phyloP scores from a whole-genome alignment of 257 asterid genomes.

The Solanum lycopersicoides region DNA sequence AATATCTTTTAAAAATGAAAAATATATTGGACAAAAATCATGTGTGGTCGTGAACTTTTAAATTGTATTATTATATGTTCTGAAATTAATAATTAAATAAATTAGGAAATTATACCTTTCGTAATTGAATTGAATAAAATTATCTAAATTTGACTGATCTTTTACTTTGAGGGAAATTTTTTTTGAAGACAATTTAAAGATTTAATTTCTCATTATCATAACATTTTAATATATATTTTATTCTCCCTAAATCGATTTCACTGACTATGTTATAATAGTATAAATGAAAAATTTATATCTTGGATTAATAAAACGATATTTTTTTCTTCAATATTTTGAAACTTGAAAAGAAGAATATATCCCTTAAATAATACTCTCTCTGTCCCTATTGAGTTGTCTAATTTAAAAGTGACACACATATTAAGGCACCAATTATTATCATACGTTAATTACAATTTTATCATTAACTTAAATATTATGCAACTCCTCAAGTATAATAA shows the following conservation, averaged over 20 bases:
- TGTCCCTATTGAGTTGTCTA: no score
- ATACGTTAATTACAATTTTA: no score
- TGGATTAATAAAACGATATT: not conserved
- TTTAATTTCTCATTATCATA: not conserved
- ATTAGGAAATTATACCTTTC: not conserved
- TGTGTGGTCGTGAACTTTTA: not conserved
- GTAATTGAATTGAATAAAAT: not conserved
- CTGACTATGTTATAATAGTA: not conserved
- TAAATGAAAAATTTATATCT: not conserved
- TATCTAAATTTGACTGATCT: no score
- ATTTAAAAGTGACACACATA: no score
- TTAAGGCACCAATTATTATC: no score
- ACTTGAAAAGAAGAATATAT: not conserved
- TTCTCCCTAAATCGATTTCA: no score
- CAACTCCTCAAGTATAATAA: no score
- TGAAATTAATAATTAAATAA: not conserved
- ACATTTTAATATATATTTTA: no score
- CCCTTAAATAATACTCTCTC: not conserved
- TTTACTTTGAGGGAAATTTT: fast-evolving
- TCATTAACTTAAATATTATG: no score
- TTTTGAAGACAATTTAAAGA: no score
- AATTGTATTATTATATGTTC: not conserved
- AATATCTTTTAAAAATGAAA: not conserved
- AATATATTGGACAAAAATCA: not conserved
- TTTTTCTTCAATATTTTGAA: not conserved